A percentile compares a stretch with the other conserved stretches of the same genome.
phyloP scores from a whole-genome alignment of 805 yeast species.

The Lipomyces oligophaga region DNA sequence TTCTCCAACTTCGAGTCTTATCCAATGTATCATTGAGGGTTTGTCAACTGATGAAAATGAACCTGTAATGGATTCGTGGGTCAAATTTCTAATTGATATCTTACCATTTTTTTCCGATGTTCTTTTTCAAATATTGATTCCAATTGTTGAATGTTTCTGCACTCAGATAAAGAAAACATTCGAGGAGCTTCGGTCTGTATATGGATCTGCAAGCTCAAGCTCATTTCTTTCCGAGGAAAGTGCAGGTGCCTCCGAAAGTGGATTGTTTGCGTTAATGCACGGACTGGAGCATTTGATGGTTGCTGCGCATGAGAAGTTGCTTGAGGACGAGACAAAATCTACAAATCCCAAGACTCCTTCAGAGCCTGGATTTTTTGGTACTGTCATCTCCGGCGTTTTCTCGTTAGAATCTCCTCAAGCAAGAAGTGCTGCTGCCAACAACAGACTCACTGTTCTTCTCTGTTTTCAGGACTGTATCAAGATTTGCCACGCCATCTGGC shows the following conservation, averaged over 20 bases:
- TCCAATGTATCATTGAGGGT: conserved; percentile 49
- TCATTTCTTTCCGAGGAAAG: conserved; percentile 5
- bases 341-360: conserved; percentile 26
- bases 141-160: conserved; percentile 51
- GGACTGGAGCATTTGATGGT: conserved; percentile 67
- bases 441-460: conserved; percentile 54
- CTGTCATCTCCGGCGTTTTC: conserved; percentile 69
- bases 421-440: conserved; percentile 49
- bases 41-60: conserved; percentile 46
- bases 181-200: conserved; percentile 30
- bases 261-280: conserved; percentile 44
- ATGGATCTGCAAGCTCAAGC: conserved; percentile 11
- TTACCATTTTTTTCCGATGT: conserved; percentile 50
- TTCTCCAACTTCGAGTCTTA: conserved; percentile 24
- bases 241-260: conserved; percentile 32
- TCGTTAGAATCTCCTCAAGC: conserved; percentile 55
- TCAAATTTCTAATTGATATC: conserved; percentile 49
- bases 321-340: conserved; percentile 27
- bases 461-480: conserved; percentile 59
- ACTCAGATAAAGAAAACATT: conserved; percentile 41
- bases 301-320: conserved; percentile 49
- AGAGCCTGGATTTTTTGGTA: conserved; percentile 52
- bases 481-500: conserved; percentile 64
- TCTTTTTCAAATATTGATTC: conserved; percentile 53
- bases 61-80: conserved; percentile 46